Conservation (phyloP, 1,139 yeast species). For the Debaryomyces udenii region DNA sequence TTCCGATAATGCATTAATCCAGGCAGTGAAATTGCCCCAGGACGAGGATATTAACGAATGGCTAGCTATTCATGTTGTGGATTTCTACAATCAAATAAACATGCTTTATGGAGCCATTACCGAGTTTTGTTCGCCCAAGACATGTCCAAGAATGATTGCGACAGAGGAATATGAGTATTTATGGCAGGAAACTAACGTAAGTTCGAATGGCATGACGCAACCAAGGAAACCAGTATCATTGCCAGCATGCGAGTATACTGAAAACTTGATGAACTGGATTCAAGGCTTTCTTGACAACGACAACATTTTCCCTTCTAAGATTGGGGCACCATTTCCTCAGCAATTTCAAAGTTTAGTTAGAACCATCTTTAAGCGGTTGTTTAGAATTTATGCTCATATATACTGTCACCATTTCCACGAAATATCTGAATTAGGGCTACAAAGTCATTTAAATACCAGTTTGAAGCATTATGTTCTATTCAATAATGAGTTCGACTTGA, state of each 20-base stretch:
- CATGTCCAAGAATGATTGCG: conserved; percentile 97
- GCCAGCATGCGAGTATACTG: conserved; percentile 94
- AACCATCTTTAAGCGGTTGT: conserved; percentile 85
- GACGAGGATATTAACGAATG: conserved; percentile 94
- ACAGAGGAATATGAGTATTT: conserved; percentile 95
- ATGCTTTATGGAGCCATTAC: conserved; percentile 97
- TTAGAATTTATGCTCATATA: conserved; percentile 96
- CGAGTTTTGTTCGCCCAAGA: conserved; percentile 88
- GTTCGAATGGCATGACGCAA: conserved; percentile 47
- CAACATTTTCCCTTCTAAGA: conserved; percentile 82
- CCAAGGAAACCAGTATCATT: conserved; percentile 57
- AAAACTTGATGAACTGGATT: conserved; percentile 91
- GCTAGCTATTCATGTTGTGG: conserved; percentile 92
- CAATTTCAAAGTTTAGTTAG: conserved; percentile 72
- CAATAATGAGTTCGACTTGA: conserved; percentile 77
- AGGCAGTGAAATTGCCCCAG: conserved; percentile 90
- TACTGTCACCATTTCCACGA: conserved; percentile 98
- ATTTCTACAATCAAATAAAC: conserved; percentile 91
- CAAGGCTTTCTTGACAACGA: conserved; percentile 90
- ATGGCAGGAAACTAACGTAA: conserved; percentile 78
- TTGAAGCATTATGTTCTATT: conserved; percentile 92
- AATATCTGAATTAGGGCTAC: conserved; percentile 86
- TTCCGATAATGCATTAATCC: conserved; percentile 84
- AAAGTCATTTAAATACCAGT: conserved; percentile 90
- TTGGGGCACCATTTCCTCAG: conserved; percentile 83